A percentile compares a stretch with the other conserved stretches of the same genome.
These are phyloP conservation scores for Chrysoporthe puriensis DNA, from an alignment of 2,329 filamentous ascomycete species.

Conservation along the genomic window DNA sequence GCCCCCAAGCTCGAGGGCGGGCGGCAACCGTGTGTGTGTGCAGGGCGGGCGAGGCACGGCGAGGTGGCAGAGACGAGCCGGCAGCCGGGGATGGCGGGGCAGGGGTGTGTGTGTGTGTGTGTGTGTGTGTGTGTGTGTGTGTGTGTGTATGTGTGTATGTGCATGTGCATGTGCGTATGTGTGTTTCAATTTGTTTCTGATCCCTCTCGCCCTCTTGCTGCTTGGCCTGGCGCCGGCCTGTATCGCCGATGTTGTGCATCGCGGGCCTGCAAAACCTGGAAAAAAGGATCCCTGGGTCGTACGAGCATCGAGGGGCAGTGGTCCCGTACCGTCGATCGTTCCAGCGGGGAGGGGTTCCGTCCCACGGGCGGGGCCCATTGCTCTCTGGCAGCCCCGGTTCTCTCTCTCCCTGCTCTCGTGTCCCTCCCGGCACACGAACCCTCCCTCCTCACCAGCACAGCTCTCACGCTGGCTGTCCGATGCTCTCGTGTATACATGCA, in stretches of 20 bases:
- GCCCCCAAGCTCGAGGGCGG: too few species aligned
- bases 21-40: too few species aligned
- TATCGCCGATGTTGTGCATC: slow-evolving; percentile 8
- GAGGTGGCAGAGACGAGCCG: slow-evolving; percentile 1
- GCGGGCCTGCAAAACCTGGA: background rate
- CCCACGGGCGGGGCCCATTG: background rate
- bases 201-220: background rate
- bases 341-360: background rate
- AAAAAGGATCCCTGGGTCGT: background rate
- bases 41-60: background rate
- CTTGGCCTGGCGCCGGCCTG: background rate
- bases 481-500: too few species aligned
- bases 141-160: too few species aligned
- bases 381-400: background rate
- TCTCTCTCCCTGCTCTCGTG: background rate
- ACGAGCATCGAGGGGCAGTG: background rate
- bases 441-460: too few species aligned
- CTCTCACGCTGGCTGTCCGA: too few species aligned
- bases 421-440: background rate
- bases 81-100: too few species aligned
- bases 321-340: background rate
- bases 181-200: slow-evolving; percentile 7
- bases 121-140: too few species aligned
- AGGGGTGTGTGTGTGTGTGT: too few species aligned
- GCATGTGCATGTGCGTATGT: too few species aligned